Base-by-base conservation (phyloP, 2,329 filamentous ascomycete genomes). In the Fusarium agapanthi region DNA sequence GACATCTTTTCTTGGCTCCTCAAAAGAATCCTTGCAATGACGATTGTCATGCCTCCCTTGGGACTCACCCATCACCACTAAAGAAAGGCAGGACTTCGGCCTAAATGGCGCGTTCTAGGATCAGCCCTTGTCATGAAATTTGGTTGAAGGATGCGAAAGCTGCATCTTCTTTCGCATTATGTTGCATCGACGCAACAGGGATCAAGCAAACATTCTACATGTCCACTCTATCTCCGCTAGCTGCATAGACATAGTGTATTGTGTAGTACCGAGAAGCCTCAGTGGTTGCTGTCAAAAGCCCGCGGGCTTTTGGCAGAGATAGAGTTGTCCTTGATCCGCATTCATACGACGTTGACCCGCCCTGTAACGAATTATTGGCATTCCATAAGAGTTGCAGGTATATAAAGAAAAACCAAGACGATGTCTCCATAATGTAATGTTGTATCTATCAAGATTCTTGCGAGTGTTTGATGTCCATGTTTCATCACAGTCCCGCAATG, bases 401-500 rank as follows among this genome's bases (percentile, higher is more conserved):
- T 44, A 58, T 56, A 40, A 37, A 59, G 43, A 61, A 50, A 24
- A 44, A 69, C 26, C 26, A 68, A 51, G 53, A 40, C 41, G 14
- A 32, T 24, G 18, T 5, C 34, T 11, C 20, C n/a, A 26, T 35
- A 43, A 28, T 37, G 28, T 18, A 41, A 50, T 58, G 43, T 45
- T 37, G 47, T 34, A 40, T 40, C 43, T 28, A 57, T 37, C 44
- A 34, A 48, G 43, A 50, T 26, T 43, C 51, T 59, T 56, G 55
- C 43, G 38, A 63, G 28, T 58, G 48, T 58, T 63, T 48, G 16
- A 50, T 10, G 32, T 32, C 14, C 38, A 41, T 35, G 58, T 59
- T 58, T 61, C 61, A 51, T 54, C 59, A 35, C 41, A 53, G 66
- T 57, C 43, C 71, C 73, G 64, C 71, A 65, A 34, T 32, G 47